Evolutionary conservation across 352 stramenopile genomes (phyloP).

Genomic region (Phytophthora sojae): DNA sequence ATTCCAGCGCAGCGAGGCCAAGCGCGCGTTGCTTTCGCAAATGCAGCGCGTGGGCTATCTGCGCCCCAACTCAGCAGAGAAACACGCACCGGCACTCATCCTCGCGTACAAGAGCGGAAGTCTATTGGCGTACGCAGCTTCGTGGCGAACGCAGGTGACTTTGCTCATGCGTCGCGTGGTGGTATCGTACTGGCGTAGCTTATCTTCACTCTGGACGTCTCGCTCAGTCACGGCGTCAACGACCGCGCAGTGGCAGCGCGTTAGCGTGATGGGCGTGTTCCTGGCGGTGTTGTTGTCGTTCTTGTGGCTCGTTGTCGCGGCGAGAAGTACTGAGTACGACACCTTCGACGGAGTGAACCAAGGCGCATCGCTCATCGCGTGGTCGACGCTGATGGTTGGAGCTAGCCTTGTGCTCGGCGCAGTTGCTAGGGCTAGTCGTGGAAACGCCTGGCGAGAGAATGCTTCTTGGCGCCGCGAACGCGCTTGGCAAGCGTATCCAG

Average conservation of each 20-base stretch:
- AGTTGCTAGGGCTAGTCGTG: slow-evolving; percentile 13
- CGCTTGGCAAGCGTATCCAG: slow-evolving; percentile 32
- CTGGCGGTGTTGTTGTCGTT: slow-evolving; percentile 23
- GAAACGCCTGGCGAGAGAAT: slow-evolving; percentile 26
- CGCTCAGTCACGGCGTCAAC: slow-evolving; percentile 4
- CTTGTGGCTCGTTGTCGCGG: slow-evolving; percentile 26
- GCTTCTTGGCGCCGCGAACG: slow-evolving; percentile 36
- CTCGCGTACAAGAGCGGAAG: slow-evolving; percentile 18
- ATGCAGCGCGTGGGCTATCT: slow-evolving; percentile 35
- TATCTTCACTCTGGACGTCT: slow-evolving; percentile 15
- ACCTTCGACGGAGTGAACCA: slow-evolving; percentile 39
- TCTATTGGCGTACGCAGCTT: slow-evolving; percentile 20
- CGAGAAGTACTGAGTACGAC: slow-evolving; percentile 34
- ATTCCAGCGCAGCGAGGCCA: slow-evolving; percentile 36
- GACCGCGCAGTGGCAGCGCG: slow-evolving; percentile 15
- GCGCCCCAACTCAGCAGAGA: slow-evolving; percentile 15
- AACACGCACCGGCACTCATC: slow-evolving; percentile 19
- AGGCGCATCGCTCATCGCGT: slow-evolving; percentile 31
- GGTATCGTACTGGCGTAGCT: slow-evolving; percentile 35
- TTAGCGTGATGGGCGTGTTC: slow-evolving; percentile 16
- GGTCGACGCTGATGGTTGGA: slow-evolving; percentile 33
- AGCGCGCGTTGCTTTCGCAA: slow-evolving; percentile 22
- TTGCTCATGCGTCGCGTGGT: slow-evolving; percentile 30
- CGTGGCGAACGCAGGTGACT: slow-evolving; percentile 22
- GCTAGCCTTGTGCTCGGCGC: slow-evolving; percentile 16